Evolutionary conservation across 1,139 yeast genomes (phyloP).

Genomic region (Geotrichum phurueaensis): DNA sequence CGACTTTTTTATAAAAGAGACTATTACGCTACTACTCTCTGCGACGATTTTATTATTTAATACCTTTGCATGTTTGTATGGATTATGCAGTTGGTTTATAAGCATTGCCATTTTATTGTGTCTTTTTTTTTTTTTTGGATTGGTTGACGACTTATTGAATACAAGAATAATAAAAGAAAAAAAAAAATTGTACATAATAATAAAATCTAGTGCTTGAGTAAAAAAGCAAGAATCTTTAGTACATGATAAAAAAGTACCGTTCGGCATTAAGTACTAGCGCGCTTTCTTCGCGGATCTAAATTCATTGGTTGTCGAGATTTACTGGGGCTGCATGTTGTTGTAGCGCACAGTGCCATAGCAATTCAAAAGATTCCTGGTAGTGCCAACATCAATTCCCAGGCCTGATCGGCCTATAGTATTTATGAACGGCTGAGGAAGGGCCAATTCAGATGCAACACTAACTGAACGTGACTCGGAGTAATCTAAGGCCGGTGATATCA

Average conservation of each 20-base stretch:
- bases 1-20: background rate
- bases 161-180: background rate
- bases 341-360: background rate
- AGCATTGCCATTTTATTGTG: no score
- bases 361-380: background rate
- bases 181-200: background rate
- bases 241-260: background rate
- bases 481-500: background rate
- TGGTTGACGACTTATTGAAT: background rate
- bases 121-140: background rate
- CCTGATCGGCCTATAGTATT: background rate
- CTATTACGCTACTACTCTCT: background rate
- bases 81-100: background rate
- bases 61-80: background rate
- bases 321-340: slow-evolving; percentile 7
- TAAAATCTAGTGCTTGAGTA: background rate
- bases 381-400: background rate
- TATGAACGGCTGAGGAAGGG: background rate
- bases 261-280: no score
- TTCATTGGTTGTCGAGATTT: slow-evolving; percentile 1
- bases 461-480: background rate
- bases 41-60: background rate
- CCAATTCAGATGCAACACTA: background rate
- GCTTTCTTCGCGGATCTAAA: background rate
- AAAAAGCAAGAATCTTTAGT: background rate